phyloP scores from a whole-genome alignment of 768 basidiomycete genomes.

The Vararia minispora region DNA sequence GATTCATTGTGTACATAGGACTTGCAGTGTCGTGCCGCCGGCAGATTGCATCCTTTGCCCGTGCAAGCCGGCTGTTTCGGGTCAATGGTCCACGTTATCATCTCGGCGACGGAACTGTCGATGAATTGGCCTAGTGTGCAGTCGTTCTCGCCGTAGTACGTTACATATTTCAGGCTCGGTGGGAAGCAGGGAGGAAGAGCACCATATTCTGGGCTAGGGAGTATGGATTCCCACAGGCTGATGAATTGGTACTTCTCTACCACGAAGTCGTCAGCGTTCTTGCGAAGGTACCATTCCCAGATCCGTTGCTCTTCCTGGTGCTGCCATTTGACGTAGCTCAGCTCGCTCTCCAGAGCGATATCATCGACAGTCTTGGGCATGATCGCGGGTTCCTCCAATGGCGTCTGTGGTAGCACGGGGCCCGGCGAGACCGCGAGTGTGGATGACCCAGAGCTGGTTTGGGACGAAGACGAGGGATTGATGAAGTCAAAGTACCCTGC shows the following conservation, averaged over 20 bases:
- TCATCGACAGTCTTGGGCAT: slow-evolving; percentile 53
- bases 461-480: slow-evolving; percentile 19
- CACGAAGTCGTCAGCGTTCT: slow-evolving; percentile 77
- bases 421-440: slow-evolving; percentile 20
- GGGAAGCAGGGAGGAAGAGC: slow-evolving; percentile 67
- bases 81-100: slow-evolving; percentile 56
- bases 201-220: slow-evolving; percentile 63
- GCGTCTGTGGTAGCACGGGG: slow-evolving; percentile 19
- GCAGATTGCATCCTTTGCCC: slow-evolving; percentile 76
- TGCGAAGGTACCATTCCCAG: slow-evolving; percentile 93
- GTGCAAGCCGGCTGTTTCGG: slow-evolving; percentile 62
- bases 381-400: slow-evolving; percentile 27
- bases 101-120: slow-evolving; percentile 64
- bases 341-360: slow-evolving; percentile 63
- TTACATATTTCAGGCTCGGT: slow-evolving; percentile 60
- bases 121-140: slow-evolving; percentile 90
- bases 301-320: slow-evolving; percentile 82
- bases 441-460: slow-evolving; percentile 15
- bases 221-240: slow-evolving; percentile 64
- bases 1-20: slow-evolving; percentile 88
- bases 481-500: slow-evolving; percentile 34
- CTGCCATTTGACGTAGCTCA: slow-evolving; percentile 61
- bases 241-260: slow-evolving; percentile 93
- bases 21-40: slow-evolving; percentile 73
- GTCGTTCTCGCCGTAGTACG: slow-evolving; percentile 90